Evolutionary conservation across 495 filamentous ascomycete genomes (phyloP), one percentile per base, ranked within the genome.

Genomic region (Talaromyces liani): DNA sequence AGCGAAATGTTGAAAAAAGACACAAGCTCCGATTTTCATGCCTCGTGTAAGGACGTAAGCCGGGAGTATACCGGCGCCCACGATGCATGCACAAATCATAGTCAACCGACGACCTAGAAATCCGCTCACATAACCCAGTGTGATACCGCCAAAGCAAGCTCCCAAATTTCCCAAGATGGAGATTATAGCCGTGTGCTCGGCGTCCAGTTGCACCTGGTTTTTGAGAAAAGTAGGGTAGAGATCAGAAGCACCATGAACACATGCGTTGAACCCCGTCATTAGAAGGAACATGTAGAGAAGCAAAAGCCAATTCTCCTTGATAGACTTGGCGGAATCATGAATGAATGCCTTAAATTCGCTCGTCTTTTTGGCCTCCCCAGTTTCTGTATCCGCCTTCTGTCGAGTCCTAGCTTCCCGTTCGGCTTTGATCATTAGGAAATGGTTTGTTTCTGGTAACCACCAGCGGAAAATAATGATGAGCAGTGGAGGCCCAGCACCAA

Each of bases 381-480:
- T 22, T 25, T n/a, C 22, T 22, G 22, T 25, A 9, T n/a, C 24
- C 10, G 20, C 20, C 10, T 56, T 25, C 24, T 29, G 53, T n/a
- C 53, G 53, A 9, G 24, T 36, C 8, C 64, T 63, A 20, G 68
- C 70, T 49, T 76, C 73, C 9, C 71, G 73, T 64, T 74, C 73
- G 4, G 69, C 69, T 61, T 69, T 69, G 65, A 69, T 71, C 6
- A 72, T 68, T 34, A 67, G 69, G 61, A 75, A 76, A 54, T 71
- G 63, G 20, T 84, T 71, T 6, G 88, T 92, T 70, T 92, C 89
- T 22, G 89, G 87, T 0, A 91, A 77, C 64, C 76, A 80, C 39
- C 87, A 77, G 24, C 89, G 86, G 77, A 87, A 88, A 53, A 82
- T 68, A 65, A 91, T 91, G 71, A 92, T 87, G 45, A 91, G 68